Evolutionary conservation across 2,329 filamentous ascomycete genomes (phyloP), one percentile per base, ranked within the genome.

Genomic region (Penicillium sp.): DNA sequence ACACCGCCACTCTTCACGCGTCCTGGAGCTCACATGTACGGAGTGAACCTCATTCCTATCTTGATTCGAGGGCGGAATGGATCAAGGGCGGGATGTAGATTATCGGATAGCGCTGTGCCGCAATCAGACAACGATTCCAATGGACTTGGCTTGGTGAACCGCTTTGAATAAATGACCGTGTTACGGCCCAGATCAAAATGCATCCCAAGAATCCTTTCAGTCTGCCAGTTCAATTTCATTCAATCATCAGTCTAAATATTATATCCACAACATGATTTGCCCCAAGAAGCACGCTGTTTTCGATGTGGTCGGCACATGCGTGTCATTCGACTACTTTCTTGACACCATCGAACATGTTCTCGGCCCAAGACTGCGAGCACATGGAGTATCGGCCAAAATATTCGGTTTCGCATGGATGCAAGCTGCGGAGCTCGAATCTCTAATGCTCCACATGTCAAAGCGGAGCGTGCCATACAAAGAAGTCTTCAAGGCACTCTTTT

Each of bases 251-350:
- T 33, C 13, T 17, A 47, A 23, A 23, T 35, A 15, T 33, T 33
- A 8, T 47, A 47, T 17, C 1, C 19, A 33, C 29, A 47, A 17
- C 13, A 47, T 47, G 45, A 47, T 13, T 3, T 33, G 5, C 29
- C 29, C 45, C 21, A 41, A 56, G 27, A 81, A 81, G 54, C 74
- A 82, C 59, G 73, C 81, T 56, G 78, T 81, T 31, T 82, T 81
- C 61, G 80, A 82, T 65, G 76, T 84, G 2, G 82, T 85, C 52
- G 79, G 79, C 15, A 81, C 79, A 19, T 75, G 75, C 49, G 76
- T 81, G 45, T 76, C 72, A 27, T 79, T 77, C 63, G 71, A 77
- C n/a, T 72, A 73, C 33, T 78, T 75, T 63, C 77, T 72, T 64
- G 59, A 65, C 33, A 62, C 68, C 50, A 76, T 81, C 52, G 67